Evolutionary conservation across 1,284 basidiomycete genomes (phyloP), one percentile per base, ranked within the genome.

Genomic region (Austroboletus novae-zelandiae): DNA sequence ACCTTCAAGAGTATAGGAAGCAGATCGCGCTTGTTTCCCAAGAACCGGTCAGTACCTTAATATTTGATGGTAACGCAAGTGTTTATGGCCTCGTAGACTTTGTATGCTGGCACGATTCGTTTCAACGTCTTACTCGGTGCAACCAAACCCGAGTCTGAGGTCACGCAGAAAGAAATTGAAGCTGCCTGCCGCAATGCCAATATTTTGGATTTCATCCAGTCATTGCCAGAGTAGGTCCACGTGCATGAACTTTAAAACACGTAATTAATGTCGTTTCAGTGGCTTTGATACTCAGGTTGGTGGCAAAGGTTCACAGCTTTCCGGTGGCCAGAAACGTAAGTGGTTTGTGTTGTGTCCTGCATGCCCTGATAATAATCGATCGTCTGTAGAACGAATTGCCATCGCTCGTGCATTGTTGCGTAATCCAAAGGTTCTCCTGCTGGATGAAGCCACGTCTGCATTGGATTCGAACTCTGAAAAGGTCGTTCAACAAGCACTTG

Each of bases 401-500:
- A 98, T 99, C 61, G 96, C 96, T 3, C 87, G 96, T 57, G 96
- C 93, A 14, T 78, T 99, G n/a, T 81, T 99, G 45, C 83, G 95
- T 9, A 94, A 98, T 63, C 96, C 96, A 34, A 93, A 92, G 70
- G 89, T 98, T 25, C 76, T 98, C 35, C 74, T 98, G 18, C 75
- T 95, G 51, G 91, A 94, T 66, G 91, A 95, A 67, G 94, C 94
- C 4, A 98, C 96, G 0, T 94, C 91, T 15, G 96, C 94, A 2
- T 78, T 99, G 29, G 96, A 99, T 71, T 92, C 91, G 20, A 89
- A 87, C 59, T 93, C 91, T 30, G 97, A 99, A 72, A 90, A 89
- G 65, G 86, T 98, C 40, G 96, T 99, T 5, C 96, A 99, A 65
- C 86, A 84, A 18, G 96, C 97, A 0, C 80, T 99, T 23, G 95